These are phyloP conservation scores for Linanthus parryae DNA, from an alignment of 148 eudicot genomes.

Conservation along the genomic window DNA sequence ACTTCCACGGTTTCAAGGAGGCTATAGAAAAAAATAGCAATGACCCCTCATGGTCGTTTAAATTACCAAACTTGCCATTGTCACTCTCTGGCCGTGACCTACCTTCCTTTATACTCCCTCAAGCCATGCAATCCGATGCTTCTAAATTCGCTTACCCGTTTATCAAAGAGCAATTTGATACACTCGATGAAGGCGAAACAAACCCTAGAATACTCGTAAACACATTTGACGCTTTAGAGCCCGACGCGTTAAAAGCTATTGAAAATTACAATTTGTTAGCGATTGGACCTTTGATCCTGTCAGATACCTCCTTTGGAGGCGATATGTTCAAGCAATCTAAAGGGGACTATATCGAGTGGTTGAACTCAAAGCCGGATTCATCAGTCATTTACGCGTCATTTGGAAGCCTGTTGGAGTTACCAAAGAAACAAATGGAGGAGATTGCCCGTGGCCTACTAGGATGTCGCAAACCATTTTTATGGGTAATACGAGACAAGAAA, in stretches of 20 bases:
- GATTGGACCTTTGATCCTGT: slow-evolving; percentile 35
- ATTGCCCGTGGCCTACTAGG: slow-evolving; percentile 24
- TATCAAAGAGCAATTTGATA: slow-evolving; percentile 27
- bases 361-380: slow-evolving; percentile 19
- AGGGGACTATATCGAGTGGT: slow-evolving; percentile 36
- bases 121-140: too few relatives aligned
- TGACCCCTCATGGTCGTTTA: slow-evolving; percentile 30
- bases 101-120: slow-evolving; percentile 54
- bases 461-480: slow-evolving; percentile 26
- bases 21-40: slow-evolving; percentile 14
- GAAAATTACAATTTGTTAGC: slow-evolving; percentile 19
- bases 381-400: slow-evolving; percentile 37
- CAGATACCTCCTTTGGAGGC: slow-evolving; percentile 26
- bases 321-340: slow-evolving; percentile 7
- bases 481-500: slow-evolving; percentile 51
- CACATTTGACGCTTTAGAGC: slow-evolving; percentile 38
- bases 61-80: slow-evolving; percentile 40
- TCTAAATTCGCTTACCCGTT: slow-evolving; percentile 3
- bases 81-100: slow-evolving; percentile 33
- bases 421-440: slow-evolving; percentile 26
- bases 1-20: slow-evolving; percentile 30
- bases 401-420: slow-evolving; percentile 29
- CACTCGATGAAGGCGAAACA: slow-evolving; percentile 18
- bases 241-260: slow-evolving; percentile 10
- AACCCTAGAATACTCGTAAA: slow-evolving; percentile 30